Evolutionary conservation across 805 yeast species (phyloP).

Genomic region (Brettanomyces bruxellensis): DNA sequence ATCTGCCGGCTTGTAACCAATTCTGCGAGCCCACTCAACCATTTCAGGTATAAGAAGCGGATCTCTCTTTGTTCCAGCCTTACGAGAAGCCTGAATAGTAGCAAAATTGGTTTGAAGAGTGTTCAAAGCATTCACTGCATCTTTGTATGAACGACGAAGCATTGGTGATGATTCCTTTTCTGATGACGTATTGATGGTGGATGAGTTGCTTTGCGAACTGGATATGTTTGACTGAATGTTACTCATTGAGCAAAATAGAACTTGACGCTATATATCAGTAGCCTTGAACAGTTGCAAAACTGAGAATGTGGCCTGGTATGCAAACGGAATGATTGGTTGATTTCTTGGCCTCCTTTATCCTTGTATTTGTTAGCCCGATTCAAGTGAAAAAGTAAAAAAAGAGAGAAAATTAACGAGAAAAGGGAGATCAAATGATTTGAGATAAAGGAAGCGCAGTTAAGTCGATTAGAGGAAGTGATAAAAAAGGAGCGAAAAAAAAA

Average conservation of each 20-base stretch:
- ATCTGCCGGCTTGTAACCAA: slow-evolving; percentile 59
- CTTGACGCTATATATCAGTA: too few relatives aligned
- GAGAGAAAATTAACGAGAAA: neutral
- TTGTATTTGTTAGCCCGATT: too few relatives aligned
- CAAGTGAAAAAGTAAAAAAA: too few relatives aligned
- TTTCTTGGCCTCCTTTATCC: too few relatives aligned
- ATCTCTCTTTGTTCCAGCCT: slow-evolving; percentile 53
- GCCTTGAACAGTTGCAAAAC: too few relatives aligned
- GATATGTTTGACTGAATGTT: too few relatives aligned
- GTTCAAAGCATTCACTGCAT: slow-evolving; percentile 80
- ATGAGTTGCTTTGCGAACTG: too few relatives aligned
- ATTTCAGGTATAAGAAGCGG: slow-evolving; percentile 76
- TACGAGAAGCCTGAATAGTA: slow-evolving; percentile 72
- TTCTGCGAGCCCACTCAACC: slow-evolving; percentile 66
- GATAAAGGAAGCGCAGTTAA: neutral
- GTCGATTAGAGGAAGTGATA: neutral
- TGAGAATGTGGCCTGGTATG: too few relatives aligned
- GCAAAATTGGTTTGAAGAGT: slow-evolving; percentile 87
- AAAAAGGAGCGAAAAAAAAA: neutral
- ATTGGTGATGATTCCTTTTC: slow-evolving; percentile 6
- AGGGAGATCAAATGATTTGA: neutral
- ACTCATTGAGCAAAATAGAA: too few relatives aligned
- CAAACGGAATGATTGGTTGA: too few relatives aligned
- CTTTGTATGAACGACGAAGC: slow-evolving; percentile 31
- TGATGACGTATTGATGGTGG: neutral